Base-by-base conservation (phyloP, 768 basidiomycete species). In the Lactarius trivialis region DNA sequence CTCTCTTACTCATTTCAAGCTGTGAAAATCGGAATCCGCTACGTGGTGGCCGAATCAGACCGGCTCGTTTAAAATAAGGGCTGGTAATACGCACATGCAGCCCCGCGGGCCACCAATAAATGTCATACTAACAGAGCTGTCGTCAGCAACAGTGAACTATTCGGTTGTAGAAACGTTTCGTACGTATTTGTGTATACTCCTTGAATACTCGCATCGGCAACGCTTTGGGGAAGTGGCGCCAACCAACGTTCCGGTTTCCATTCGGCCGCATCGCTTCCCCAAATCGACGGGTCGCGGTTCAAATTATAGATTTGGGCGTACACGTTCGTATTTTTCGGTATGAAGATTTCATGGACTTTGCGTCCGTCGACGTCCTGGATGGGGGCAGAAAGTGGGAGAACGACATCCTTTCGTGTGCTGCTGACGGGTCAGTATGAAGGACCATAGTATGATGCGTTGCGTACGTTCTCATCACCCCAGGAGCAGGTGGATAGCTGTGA, bases 131-230 rank as follows among this genome's bases (percentile, higher is more conserved):
- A 9, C 17, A n/a, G 39, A n/a, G 17, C 15, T 6, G 19, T 48
- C n/a, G 19, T 48, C n/a, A 30, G 26, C 21, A 19, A 32, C 2
- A 11, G 53, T 34, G 26, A 19, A 41, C 19, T 7, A 21, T 3
- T 28, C 17, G 32, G 43, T 11, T 15, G 17, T 7, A 17, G 26
- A 7, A 30, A 30, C 19, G 17, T 12, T 32, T 21, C 7, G 58
- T 58, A 74, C 73, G 70, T 58, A 52, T 72, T 65, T 2, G 75
- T 65, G 50, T 74, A 45, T 12, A 45, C 43, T 4, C 43, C 43
- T 45, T 45, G 43, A 11, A 45, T 45, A 45, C 21, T 45, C 11
- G 43, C 43, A n/a, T 21, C 21, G 4, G 21, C 3, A 21, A 45
- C 43, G 43, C 43, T 45, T n/a, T 45, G n/a, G 0, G 43, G 43